Evolutionary conservation across 2,329 filamentous ascomycete species (phyloP).

Genomic region (Monilinia polystroma): DNA sequence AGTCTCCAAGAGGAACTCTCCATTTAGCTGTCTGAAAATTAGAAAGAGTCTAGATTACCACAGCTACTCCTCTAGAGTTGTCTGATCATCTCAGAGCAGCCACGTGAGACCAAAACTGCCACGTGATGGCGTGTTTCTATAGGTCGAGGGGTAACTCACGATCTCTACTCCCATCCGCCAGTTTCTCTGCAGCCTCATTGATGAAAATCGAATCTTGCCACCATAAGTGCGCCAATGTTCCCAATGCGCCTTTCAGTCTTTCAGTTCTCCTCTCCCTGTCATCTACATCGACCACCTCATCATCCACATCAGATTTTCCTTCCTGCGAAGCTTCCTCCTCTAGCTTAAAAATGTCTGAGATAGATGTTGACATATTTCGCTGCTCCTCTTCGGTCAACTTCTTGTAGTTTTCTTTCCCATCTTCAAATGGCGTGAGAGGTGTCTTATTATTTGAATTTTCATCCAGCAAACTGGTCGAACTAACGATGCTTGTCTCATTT

Average conservation of each 20-base stretch:
- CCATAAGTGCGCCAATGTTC: constrained; percentile 43
- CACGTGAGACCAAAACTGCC: constrained; percentile 3
- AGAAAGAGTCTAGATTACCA: background rate
- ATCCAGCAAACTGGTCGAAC: background rate
- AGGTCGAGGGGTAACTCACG: constrained; percentile 45
- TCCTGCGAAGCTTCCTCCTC: constrained; percentile 25
- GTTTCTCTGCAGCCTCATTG: constrained; percentile 49
- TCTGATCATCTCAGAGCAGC: background rate
- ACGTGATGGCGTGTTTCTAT: background rate
- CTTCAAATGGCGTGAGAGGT: background rate
- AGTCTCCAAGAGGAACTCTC: constrained; percentile 56
- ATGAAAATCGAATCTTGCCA: constrained; percentile 45
- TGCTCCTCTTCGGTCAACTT: constrained; percentile 25
- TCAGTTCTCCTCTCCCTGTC: constrained; percentile 37
- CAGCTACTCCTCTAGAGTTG: background rate
- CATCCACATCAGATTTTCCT: constrained; percentile 26
- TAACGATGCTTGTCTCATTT: background rate
- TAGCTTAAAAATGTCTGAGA: constrained; percentile 30
- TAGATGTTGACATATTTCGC: constrained; percentile 27
- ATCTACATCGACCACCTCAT: constrained; percentile 35
- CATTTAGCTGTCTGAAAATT: constrained; percentile 48
- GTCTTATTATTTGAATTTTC: background rate
- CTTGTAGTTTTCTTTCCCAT: background rate
- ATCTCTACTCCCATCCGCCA: constrained; percentile 57
- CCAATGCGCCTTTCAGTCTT: constrained; percentile 31